A percentile compares a stretch with the other conserved stretches of the same genome.
These are phyloP conservation scores for Trifolium dubium DNA, from an alignment of 306 rosid species.

Conservation along the genomic window DNA sequence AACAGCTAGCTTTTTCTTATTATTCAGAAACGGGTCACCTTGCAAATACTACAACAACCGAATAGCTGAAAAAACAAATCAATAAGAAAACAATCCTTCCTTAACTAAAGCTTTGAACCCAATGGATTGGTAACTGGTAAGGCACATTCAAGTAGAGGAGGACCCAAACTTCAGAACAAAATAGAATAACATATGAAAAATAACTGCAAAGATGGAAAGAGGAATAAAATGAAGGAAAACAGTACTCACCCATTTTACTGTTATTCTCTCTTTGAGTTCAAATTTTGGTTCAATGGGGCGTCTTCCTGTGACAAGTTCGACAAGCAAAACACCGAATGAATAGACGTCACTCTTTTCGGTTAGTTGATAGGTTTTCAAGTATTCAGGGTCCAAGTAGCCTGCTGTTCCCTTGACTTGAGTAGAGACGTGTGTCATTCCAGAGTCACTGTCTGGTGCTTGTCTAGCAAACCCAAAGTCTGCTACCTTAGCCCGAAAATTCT, in stretches of 20 bases:
- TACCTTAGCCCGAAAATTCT: slow-evolving; percentile 85
- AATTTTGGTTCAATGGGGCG: slow-evolving; percentile 95
- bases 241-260: slow-evolving; percentile 80
- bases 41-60: neutral
- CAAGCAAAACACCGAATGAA: slow-evolving; percentile 90
- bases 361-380: slow-evolving; percentile 88
- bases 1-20: neutral
- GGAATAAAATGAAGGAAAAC: slow-evolving; percentile 36
- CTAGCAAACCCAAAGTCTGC: slow-evolving; percentile 98
- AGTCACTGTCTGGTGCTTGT: slow-evolving; percentile 83
- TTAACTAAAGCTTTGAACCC: neutral
- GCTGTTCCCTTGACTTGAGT: slow-evolving; percentile 99
- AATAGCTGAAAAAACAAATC: neutral
- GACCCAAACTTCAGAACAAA: slow-evolving; percentile 16
- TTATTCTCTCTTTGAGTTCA: slow-evolving; percentile 72
- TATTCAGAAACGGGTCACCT: neutral
- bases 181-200: slow-evolving; percentile 23
- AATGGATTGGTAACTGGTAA: slow-evolving; percentile 16
- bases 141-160: slow-evolving; percentile 7
- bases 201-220: slow-evolving; percentile 6
- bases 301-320: slow-evolving; percentile 91
- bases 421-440: slow-evolving; percentile 89
- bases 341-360: slow-evolving; percentile 98
- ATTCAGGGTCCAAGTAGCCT: slow-evolving; percentile 99
- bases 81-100: neutral